A percentile compares a stretch with the other conserved stretches of the same genome.
phyloP scores from a whole-genome alignment of 352 stramenopile species.

The Phytopythium oedochilum region DNA sequence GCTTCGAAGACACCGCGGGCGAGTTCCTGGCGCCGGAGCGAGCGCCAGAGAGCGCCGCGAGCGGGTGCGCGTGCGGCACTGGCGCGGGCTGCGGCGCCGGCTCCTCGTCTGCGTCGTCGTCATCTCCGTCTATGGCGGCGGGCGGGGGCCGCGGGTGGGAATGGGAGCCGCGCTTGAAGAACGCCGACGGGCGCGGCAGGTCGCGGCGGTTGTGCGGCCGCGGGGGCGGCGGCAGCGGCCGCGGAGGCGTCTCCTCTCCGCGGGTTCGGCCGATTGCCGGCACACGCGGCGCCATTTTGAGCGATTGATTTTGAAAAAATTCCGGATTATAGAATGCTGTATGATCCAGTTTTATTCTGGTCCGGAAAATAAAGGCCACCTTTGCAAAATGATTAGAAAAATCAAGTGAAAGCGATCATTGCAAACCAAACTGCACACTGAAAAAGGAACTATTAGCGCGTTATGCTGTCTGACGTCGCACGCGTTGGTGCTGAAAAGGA shows the following conservation, averaged over 20 bases:
- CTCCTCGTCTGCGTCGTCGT: conserved; percentile 21
- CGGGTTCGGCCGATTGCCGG: neutral
- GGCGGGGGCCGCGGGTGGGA: too few relatives aligned
- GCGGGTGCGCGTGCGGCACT: conserved; percentile 48
- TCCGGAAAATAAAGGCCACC: too few relatives aligned
- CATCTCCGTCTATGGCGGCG: neutral
- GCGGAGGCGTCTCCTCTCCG: conserved; percentile 3
- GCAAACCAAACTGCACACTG: neutral
- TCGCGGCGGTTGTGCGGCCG: conserved; percentile 21
- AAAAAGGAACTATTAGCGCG: too few relatives aligned
- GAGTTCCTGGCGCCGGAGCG: conserved; percentile 3
- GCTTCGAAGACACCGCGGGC: conserved; percentile 12
- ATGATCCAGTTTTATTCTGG: neutral
- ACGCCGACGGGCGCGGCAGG: conserved; percentile 10
- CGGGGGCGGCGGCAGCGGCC: conserved; percentile 47
- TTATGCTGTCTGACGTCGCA: neutral
- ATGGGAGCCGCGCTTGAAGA: conserved; percentile 2
- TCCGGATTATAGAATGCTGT: neutral
- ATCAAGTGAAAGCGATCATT: neutral
- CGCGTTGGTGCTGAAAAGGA: neutral
- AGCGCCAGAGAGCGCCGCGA: conserved; percentile 23
- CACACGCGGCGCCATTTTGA: neutral
- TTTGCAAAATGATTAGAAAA: too few relatives aligned
- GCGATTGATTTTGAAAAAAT: neutral
- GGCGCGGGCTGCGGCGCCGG: conserved; percentile 30